These are phyloP conservation scores for Cryphonectria carpinicola DNA, from an alignment of 2,329 filamentous ascomycete species.

Conservation along the genomic window DNA sequence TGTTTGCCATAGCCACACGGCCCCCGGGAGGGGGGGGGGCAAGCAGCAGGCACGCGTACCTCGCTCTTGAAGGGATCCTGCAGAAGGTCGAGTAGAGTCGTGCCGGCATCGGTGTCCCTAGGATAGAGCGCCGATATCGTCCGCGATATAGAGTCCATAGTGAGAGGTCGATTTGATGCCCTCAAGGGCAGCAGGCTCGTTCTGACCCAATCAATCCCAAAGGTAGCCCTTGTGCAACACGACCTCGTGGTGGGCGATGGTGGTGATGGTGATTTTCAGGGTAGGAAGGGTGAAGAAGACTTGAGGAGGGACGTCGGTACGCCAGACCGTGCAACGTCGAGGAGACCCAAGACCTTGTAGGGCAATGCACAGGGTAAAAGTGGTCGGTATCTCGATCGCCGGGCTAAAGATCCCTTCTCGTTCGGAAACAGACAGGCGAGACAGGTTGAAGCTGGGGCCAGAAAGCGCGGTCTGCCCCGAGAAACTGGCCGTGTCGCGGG, in stretches of 20 bases:
- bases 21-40: too few species aligned
- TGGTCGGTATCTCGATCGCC: background rate
- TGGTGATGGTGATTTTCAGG: background rate
- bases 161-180: conserved; percentile 12
- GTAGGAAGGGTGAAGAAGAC: background rate
- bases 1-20: background rate
- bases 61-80: conserved; percentile 54
- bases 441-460: conserved; percentile 3
- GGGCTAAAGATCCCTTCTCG: background rate
- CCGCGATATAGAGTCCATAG: conserved; percentile 20
- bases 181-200: conserved; percentile 17
- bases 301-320: background rate
- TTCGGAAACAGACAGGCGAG: background rate
- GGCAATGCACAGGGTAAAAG: background rate
- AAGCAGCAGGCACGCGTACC: conserved; percentile 42
- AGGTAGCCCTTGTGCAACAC: background rate
- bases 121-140: conserved; percentile 23
- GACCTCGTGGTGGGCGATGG: background rate
- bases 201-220: conserved; percentile 5
- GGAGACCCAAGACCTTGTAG: background rate
- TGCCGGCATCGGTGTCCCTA: conserved; percentile 35
- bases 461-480: conserved; percentile 3
- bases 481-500: conserved; percentile 10
- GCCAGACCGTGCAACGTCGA: background rate
- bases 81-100: conserved; percentile 53